Evolutionary conservation across 202 grass and related monocot genomes (phyloP), one percentile per base, ranked within the genome.

Genomic region (Zoysia matrella): DNA sequence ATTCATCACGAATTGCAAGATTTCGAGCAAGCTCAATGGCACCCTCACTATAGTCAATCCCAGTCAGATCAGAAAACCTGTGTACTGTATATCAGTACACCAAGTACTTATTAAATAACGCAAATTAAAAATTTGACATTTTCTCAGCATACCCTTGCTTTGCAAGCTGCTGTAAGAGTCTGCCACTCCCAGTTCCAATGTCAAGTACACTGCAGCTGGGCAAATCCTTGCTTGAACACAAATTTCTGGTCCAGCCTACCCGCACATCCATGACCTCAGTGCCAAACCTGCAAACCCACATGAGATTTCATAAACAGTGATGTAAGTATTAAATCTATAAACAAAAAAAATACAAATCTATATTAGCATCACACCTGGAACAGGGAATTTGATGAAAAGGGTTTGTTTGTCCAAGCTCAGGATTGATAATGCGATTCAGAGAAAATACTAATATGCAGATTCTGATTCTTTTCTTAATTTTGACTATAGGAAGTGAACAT

Each of bases 31-130:
- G 83, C 57, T 95, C 96, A 82, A 95, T 92, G 18, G 85, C 85
- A 1, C 83, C 87, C 85, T 99, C 96, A 69, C 89, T 92, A 58
- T 95, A 95, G 90, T 99, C 92, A 7, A 92, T 93, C 67, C 96
- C 96, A 90, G 89, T 95, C 65, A 99, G 77, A 90, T 99, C 85
- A 68, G 73, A 78, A 85, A 95, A 99, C 80, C 96, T 99, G 87
- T 9, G 86, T 65, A 51, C 74, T 51, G 36, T n/a, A 86, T 60
- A 71, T 80, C 61, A 8, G 56, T 18, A 67, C 3, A 52, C 75
- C 45, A 90, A 90, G 71, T 71, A 52, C 50, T 45, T 30, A 22
- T 16, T 12, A 82, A 57, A 36, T 43, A 77, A 55, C 11, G n/a
- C 48, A 40, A 64, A 42, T 15, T 60, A 8, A 70, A 1, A 13